Evolutionary conservation across 768 basidiomycete species (phyloP).

Genomic region (Termitomyces sp.): DNA sequence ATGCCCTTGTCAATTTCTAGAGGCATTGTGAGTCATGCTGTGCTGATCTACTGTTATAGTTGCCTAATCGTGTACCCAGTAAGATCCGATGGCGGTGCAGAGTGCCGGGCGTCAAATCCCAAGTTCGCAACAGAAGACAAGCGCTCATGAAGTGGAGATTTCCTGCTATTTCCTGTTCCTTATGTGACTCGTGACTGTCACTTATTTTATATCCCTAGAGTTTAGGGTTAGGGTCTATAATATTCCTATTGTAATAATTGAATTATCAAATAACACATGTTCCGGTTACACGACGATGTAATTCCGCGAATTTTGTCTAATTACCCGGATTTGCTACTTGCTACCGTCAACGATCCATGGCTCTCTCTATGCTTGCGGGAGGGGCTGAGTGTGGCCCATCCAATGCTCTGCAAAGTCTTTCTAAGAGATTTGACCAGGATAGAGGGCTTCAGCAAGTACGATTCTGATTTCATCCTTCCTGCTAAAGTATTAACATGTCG

Average conservation of each 20-base stretch:
- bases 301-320: conserved; percentile 8
- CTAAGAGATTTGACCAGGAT: conserved; percentile 78
- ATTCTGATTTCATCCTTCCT: conserved; percentile 4
- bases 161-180: background rate
- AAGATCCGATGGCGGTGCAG: conserved; percentile 81
- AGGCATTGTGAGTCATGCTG: conserved; percentile 63
- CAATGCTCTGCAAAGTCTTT: conserved; percentile 76
- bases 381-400: conserved; percentile 83
- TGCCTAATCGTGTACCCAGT: conserved; percentile 42
- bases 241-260: conserved; percentile 18
- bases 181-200: conserved; percentile 4
- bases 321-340: background rate
- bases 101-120: conserved; percentile 54
- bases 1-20: conserved; percentile 36
- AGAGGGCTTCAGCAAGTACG: conserved; percentile 74
- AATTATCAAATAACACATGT: conserved; percentile 17
- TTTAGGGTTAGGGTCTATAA: conserved; percentile 17
- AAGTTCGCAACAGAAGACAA: conserved; percentile 29
- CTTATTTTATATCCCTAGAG: conserved; percentile 10
- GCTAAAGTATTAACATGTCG: conserved; percentile 3
- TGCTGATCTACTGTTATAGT: conserved; percentile 10
- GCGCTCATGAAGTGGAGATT: conserved; percentile 12
- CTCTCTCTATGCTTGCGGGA: conserved; percentile 73
- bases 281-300: background rate
- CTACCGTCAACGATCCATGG: conserved; percentile 42